These are phyloP conservation scores for Vaccinium vitisidaea DNA, from an alignment of 148 eudicot genomes.

Conservation along the genomic window DNA sequence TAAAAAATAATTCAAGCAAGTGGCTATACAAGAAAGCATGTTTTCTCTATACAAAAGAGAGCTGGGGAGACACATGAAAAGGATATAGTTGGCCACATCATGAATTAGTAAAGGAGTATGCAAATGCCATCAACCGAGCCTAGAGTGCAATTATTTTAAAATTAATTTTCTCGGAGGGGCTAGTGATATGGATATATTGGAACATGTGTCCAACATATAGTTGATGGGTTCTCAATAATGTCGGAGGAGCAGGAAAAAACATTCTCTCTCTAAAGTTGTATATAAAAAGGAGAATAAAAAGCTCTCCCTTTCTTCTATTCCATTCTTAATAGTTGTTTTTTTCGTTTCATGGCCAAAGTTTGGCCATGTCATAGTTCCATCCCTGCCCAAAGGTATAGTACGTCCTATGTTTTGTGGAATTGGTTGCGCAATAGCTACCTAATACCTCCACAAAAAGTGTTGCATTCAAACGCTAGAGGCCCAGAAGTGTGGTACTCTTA, in stretches of 20 bases:
- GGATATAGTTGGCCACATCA: background rate
- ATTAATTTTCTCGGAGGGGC: background rate
- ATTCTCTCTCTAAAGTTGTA: no score
- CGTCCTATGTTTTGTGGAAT: background rate
- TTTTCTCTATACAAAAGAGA: no score
- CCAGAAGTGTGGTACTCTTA: background rate
- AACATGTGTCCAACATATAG: background rate
- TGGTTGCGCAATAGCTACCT: background rate
- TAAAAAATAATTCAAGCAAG: no score
- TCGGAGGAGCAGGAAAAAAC: background rate
- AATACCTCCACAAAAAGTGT: background rate
- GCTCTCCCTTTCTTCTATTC: no score
- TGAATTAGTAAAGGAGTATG: background rate
- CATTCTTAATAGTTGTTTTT: no score
- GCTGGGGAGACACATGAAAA: no score
- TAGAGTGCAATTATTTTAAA: background rate
- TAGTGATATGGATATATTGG: background rate
- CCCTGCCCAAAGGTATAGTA: background rate
- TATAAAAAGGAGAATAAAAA: no score
- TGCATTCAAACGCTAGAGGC: background rate
- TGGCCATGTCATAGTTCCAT: background rate
- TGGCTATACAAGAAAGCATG: no score
- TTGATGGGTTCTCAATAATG: background rate
- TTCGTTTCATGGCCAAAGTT: background rate
- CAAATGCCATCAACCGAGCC: background rate